Conservation (phyloP, 208 protist genomes). For the Wallacemonas rigidus region DNA sequence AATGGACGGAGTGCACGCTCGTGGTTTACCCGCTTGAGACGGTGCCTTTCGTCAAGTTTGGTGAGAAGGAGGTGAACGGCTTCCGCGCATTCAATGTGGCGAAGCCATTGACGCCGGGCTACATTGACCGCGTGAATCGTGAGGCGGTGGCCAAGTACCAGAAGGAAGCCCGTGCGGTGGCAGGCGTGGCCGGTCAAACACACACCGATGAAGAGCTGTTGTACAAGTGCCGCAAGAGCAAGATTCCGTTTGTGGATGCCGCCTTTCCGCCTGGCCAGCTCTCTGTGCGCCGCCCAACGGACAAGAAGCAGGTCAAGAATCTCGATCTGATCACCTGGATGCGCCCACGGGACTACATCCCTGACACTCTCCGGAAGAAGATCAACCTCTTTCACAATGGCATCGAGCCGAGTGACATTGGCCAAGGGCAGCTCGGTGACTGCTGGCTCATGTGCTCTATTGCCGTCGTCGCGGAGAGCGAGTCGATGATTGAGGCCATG, state of each 20-base stretch:
- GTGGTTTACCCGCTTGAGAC: constrained; percentile 65
- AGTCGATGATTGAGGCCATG: constrained; percentile 36
- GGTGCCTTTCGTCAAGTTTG: constrained; percentile 30
- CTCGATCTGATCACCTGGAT: constrained; percentile 44
- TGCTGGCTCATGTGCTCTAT: constrained; percentile 71
- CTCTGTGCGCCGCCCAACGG: constrained; percentile 36
- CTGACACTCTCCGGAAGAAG: constrained; percentile 25
- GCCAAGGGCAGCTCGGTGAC: constrained; percentile 65
- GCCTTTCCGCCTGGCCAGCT: constrained; percentile 41
- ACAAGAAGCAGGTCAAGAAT: constrained; percentile 29
- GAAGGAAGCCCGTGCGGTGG: constrained; percentile 22
- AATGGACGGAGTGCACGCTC: constrained; percentile 23
- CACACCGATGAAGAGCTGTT: constrained; percentile 38
- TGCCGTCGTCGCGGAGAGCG: constrained; percentile 41
- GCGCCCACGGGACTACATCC: constrained; percentile 58
- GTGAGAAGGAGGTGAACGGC: constrained; percentile 27
- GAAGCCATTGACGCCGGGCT: constrained; percentile 20
- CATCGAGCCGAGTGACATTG: constrained; percentile 40
- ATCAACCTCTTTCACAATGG: constrained; percentile 41
- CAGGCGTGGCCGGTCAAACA: constrained; percentile 20
- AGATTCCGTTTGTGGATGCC: constrained; percentile 53
- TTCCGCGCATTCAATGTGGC: constrained; percentile 26
- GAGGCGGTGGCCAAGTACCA: constrained; percentile 25
- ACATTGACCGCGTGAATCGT: constrained; percentile 33
- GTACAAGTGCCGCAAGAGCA: constrained; percentile 44